phyloP scores from a whole-genome alignment of 805 yeast genomes.

The Martiniozyma abietophila region DNA sequence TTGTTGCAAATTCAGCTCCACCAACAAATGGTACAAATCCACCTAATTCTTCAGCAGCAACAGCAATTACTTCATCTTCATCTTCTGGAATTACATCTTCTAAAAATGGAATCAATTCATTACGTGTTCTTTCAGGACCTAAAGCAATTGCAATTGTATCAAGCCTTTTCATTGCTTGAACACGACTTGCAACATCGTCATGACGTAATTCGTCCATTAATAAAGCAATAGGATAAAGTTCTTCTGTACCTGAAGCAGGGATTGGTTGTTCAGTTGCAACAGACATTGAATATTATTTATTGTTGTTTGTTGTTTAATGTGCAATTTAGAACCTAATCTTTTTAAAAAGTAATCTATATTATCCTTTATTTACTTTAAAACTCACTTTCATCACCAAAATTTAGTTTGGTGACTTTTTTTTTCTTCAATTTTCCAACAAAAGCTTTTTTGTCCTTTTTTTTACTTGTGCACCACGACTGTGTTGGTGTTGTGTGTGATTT shows the following conservation, averaged over 20 bases:
- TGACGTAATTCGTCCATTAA: slow-evolving; percentile 92
- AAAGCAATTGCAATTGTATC: slow-evolving; percentile 92
- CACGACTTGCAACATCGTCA: slow-evolving; percentile 89
- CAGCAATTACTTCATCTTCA: slow-evolving; percentile 95
- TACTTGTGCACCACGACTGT: too few relatives aligned
- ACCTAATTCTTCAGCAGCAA: slow-evolving; percentile 84
- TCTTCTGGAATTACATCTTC: slow-evolving; percentile 90
- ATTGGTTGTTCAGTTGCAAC: too few relatives aligned
- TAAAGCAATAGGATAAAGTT: slow-evolving; percentile 87
- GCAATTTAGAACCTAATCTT: too few relatives aligned
- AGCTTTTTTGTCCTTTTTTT: too few relatives aligned
- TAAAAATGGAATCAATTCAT: slow-evolving; percentile 82
- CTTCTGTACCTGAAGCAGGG: slow-evolving; percentile 40
- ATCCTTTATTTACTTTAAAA: too few relatives aligned
- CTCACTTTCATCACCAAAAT: too few relatives aligned
- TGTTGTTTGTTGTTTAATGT: too few relatives aligned
- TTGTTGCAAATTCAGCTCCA: slow-evolving; percentile 56
- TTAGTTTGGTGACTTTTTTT: too few relatives aligned
- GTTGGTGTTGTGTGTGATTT: too few relatives aligned
- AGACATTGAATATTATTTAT: too few relatives aligned
- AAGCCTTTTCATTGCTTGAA: slow-evolving; percentile 87
- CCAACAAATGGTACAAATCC: slow-evolving; percentile 84
- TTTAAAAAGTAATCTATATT: too few relatives aligned
- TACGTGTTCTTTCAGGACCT: slow-evolving; percentile 87
- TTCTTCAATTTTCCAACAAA: too few relatives aligned